Evolutionary conservation across 2,329 filamentous ascomycete species (phyloP).

Genomic region (Parafenestella ontariensis): DNA sequence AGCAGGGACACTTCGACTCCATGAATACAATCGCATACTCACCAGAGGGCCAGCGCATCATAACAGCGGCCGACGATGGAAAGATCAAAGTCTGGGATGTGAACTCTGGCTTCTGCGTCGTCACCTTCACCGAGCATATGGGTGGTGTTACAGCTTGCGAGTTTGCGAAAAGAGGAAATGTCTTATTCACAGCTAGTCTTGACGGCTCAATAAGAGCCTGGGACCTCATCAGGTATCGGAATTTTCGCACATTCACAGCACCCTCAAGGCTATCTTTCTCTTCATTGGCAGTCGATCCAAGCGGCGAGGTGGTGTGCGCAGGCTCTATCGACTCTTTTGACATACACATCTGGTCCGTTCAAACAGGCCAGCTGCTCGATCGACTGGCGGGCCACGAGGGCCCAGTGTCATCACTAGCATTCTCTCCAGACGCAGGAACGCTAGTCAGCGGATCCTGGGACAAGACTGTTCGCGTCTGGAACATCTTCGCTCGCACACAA

Average conservation of each 20-base stretch:
- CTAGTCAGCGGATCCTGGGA: constrained; percentile 97
- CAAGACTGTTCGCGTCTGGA: constrained; percentile 93
- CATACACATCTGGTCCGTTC: constrained; percentile 97
- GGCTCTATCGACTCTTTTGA: constrained; percentile 96
- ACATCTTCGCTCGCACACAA: constrained; percentile 90
- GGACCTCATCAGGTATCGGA: constrained; percentile 94
- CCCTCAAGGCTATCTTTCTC: constrained; percentile 91
- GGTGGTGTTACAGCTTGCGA: constrained; percentile 93
- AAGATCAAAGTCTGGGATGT: constrained; percentile 99
- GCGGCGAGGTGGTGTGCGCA: constrained; percentile 93
- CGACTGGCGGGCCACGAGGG: constrained; percentile 92
- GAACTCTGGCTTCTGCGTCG: constrained; percentile 94
- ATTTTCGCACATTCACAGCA: constrained; percentile 96
- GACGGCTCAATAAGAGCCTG: constrained; percentile 95
- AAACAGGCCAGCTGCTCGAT: constrained; percentile 94
- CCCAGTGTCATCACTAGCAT: constrained; percentile 85
- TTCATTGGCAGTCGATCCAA: constrained; percentile 94
- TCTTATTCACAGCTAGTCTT: constrained; percentile 92
- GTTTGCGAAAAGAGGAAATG: constrained; percentile 93
- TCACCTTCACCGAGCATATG: constrained; percentile 97
- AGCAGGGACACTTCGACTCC: constrained; percentile 95
- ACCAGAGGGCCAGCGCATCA: constrained; percentile 88
- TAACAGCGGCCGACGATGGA: constrained; percentile 94
- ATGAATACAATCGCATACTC: constrained; percentile 95
- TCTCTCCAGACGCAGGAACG: constrained; percentile 83